These are phyloP conservation scores for Phaffomyces opuntiae DNA, from an alignment of 805 yeast species.

Conservation along the genomic window DNA sequence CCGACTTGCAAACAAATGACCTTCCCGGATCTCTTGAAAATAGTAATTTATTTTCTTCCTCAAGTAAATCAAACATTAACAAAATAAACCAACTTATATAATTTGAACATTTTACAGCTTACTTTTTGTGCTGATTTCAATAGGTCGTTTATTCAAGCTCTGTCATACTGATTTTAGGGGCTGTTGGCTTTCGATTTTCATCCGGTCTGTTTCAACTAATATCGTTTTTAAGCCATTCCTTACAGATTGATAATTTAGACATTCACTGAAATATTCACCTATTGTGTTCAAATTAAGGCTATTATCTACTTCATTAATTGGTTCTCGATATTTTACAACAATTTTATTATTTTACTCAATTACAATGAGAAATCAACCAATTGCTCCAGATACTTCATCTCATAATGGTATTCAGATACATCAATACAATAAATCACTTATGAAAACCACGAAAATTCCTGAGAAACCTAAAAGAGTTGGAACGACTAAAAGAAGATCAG, in stretches of 20 bases:
- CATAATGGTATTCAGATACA: neutral
- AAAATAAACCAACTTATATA: neutral
- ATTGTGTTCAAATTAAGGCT: too few relatives aligned
- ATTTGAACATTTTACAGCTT: neutral
- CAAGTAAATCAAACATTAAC: too few relatives aligned
- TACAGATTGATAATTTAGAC: too few relatives aligned
- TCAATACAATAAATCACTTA: neutral
- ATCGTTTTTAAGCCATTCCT: too few relatives aligned
- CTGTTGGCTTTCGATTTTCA: neutral
- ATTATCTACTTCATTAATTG: too few relatives aligned
- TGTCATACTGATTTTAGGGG: neutral
- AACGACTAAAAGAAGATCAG: conserved; percentile 27
- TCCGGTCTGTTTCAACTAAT: too few relatives aligned
- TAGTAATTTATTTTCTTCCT: too few relatives aligned
- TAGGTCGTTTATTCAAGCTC: neutral
- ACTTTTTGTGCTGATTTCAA: neutral
- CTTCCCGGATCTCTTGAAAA: neutral
- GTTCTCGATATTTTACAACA: too few relatives aligned
- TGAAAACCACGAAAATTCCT: neutral
- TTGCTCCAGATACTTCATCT: too few relatives aligned
- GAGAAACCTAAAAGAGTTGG: neutral
- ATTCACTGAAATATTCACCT: too few relatives aligned
- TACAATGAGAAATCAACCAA: too few relatives aligned
- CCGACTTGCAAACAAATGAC: neutral
- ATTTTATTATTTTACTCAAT: too few relatives aligned